phyloP scores from a whole-genome alignment of 352 stramenopile genomes.

The Phytophthora sojae region DNA sequence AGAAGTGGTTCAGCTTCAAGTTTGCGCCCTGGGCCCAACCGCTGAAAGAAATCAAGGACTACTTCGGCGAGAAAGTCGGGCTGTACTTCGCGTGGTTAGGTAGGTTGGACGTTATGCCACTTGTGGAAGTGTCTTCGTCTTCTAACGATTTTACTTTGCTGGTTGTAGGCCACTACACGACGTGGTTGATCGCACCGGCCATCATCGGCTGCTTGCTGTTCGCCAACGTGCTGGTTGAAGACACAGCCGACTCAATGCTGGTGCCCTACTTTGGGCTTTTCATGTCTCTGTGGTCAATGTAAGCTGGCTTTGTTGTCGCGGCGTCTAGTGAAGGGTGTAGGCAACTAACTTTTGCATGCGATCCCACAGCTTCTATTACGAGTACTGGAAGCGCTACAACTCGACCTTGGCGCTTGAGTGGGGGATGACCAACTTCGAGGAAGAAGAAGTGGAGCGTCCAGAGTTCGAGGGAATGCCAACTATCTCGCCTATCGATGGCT shows the following conservation, averaged over 20 bases:
- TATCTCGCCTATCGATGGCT: conserved; percentile 75
- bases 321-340: too few relatives aligned
- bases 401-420: conserved; percentile 73
- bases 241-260: conserved; percentile 62
- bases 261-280: conserved; percentile 85
- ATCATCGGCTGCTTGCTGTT: conserved; percentile 91
- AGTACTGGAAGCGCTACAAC: conserved; percentile 88
- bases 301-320: neutral
- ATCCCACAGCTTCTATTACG: conserved; percentile 68
- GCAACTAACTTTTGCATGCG: neutral
- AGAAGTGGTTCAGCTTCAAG: conserved; percentile 74
- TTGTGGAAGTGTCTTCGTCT: too few relatives aligned
- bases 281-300: conserved; percentile 84
- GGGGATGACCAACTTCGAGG: conserved; percentile 78
- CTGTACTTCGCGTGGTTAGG: conserved; percentile 98
- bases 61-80: conserved; percentile 92
- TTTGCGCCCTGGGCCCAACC: conserved; percentile 70
- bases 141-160: neutral
- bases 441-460: conserved; percentile 72
- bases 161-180: conserved; percentile 90
- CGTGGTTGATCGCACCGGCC: conserved; percentile 93
- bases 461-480: conserved; percentile 82
- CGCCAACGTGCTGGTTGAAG: conserved; percentile 74
- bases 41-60: conserved; percentile 74
- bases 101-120: conserved; percentile 14